Evolutionary conservation across 2,329 filamentous ascomycete genomes (phyloP).

Genomic region (Verticillium zaregamsianum): DNA sequence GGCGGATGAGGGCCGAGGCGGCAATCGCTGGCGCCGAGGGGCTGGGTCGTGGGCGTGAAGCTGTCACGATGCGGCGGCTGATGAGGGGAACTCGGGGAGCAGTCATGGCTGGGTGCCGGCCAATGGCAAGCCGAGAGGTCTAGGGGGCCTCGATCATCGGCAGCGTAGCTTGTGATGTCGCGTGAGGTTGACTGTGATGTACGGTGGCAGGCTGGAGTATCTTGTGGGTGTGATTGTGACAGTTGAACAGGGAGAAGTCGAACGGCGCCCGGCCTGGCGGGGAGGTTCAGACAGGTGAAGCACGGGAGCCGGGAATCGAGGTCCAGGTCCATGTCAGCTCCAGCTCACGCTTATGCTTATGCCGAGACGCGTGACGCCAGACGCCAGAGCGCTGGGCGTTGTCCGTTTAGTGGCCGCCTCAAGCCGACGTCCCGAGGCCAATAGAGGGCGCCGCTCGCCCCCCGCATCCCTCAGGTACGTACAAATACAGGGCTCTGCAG

Average conservation of each 20-base stretch:
- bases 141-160: slow-evolving; percentile 11
- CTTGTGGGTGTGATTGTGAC: background rate
- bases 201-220: background rate
- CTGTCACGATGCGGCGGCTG: slow-evolving; percentile 6
- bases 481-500: no score
- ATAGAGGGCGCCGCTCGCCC: background rate
- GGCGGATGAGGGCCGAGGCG: background rate
- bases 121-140: slow-evolving; percentile 10
- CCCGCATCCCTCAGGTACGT: background rate
- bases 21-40: background rate
- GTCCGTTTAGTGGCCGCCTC: slow-evolving; percentile 6
- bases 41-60: background rate
- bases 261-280: background rate
- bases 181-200: background rate
- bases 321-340: background rate
- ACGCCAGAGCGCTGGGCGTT: background rate
- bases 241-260: background rate
- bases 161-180: background rate
- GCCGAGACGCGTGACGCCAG: slow-evolving; percentile 1
- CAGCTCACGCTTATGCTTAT: background rate
- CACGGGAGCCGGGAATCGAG: background rate
- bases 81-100: slow-evolving; percentile 9
- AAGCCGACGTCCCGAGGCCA: slow-evolving; percentile 12
- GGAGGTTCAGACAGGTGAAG: background rate
- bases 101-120: slow-evolving; percentile 13